A percentile compares a stretch with the other conserved stretches of the same genome.
Evolutionary conservation across 768 basidiomycete genomes (phyloP).

Genomic region (Amanita rimosa): DNA sequence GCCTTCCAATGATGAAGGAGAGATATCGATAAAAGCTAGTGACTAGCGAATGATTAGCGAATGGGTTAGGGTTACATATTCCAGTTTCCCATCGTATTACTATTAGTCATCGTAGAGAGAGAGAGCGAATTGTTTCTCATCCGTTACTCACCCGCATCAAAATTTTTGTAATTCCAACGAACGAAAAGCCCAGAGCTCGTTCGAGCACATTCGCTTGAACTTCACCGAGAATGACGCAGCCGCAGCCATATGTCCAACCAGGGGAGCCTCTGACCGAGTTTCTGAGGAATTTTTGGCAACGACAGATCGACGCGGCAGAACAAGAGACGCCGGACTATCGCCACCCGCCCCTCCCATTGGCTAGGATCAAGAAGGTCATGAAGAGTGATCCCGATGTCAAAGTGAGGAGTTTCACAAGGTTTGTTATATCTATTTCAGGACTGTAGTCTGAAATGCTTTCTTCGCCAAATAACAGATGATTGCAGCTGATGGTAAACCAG

Average conservation of each 20-base stretch:
- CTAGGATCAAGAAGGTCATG: conserved; percentile 98
- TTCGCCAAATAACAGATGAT: conserved; percentile 66
- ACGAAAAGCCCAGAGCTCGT: not conserved
- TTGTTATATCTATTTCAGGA: not conserved
- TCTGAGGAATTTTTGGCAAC: conserved; percentile 81
- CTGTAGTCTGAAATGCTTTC: not conserved
- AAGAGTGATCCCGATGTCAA: conserved; percentile 97
- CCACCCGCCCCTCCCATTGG: conserved; percentile 83
- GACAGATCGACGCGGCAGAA: conserved; percentile 80
- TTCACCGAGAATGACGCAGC: conserved; percentile 5
- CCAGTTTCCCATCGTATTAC: not conserved
- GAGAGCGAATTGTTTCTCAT: not conserved
- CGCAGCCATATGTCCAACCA: conserved; percentile 62
- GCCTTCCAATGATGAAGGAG: too few relatives aligned
- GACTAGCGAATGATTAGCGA: not conserved
- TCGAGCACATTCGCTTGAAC: not conserved
- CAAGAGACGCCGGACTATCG: conserved; percentile 81
- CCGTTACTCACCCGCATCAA: not conserved
- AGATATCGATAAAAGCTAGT: not conserved
- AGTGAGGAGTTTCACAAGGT: conserved; percentile 33
- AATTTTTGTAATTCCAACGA: not conserved
- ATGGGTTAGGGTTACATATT: not conserved
- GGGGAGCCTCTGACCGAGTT: conserved; percentile 85
- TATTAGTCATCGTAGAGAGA: not conserved
- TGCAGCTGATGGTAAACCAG: conserved; percentile 73